Evolutionary conservation across 2,329 filamentous ascomycete species (phyloP), one percentile per base, ranked within the genome.

Genomic region (Trichocomaceae sp.): DNA sequence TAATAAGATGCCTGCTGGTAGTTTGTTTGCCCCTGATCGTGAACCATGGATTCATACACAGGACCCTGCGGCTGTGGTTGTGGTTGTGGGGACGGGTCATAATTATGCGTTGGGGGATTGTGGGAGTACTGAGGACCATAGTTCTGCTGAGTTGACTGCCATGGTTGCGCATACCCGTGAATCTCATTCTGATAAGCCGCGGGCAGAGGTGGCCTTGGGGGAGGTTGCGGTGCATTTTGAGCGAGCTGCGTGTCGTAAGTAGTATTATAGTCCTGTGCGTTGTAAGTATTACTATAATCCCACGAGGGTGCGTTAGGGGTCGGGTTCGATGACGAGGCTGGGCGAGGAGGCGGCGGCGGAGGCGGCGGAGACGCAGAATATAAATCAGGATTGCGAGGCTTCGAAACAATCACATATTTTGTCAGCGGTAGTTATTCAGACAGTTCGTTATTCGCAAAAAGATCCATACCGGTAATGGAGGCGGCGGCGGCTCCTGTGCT

Each of bases 181-280:
- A 62, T 56, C 51, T 64, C 62, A 51, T 61, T 59, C 47, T 73
- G 68, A 59, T 75, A 73, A 33, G 61, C 65, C 6, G 65, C 64
- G 22, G 73, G 74, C 41, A 73, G 62, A 23, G 72, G 72, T n/a
- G 73, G 72, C 1, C 71, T 72, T n/a, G 67, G 68, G 13, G 72
- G 71, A 15, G 73, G 48, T n/a, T 17, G 26, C 20, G 57, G 54
- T 51, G 53, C 37, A 56, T 6, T n/a, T 47, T 57, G 47, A 31
- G 48, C n/a, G 35, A 42, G 45, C n/a, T 55, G 56, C 1, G 33
- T 26, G 20, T 57, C 51, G 1, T 23, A 26, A 22, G 47, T 23
- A 46, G 45, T 45, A 51, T 46, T 46, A 37, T 51, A 49, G 37
- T 61, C 58, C 56, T 29, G 26, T 29, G 31, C 15, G 31, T 35